Conservation (phyloP, 345 rosid species). For the Hibiscus tridactylites region DNA sequence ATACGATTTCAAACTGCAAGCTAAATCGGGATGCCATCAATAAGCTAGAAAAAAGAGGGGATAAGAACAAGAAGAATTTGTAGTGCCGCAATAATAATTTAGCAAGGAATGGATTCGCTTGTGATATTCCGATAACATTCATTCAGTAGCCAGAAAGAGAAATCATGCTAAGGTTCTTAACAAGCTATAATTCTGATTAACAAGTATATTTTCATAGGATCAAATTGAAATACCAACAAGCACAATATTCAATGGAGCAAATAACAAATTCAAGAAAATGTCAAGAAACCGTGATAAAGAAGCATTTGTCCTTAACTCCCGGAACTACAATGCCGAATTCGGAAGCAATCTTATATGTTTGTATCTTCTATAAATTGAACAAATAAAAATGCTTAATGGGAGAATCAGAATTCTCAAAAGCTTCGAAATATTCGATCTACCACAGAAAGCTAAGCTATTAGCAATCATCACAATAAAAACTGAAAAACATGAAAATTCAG, state of each 20-base stretch:
- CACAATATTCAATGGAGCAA: not conserved
- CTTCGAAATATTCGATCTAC: not conserved
- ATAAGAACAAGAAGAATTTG: not conserved
- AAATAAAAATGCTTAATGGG: no score
- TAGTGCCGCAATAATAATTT: not conserved
- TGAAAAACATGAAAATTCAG: not conserved
- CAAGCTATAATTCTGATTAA: not conserved
- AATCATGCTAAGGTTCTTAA: conserved; percentile 4
- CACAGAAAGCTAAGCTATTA: not conserved
- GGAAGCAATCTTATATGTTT: not conserved
- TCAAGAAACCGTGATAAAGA: not conserved
- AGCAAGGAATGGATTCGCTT: conserved; percentile 1
- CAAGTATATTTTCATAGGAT: not conserved
- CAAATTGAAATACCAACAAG: conserved; percentile 7
- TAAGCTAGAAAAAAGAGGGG: not conserved
- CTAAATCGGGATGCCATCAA: not conserved
- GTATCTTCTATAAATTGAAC: not conserved
- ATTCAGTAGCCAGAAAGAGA: not conserved
- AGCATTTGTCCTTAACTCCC: not conserved
- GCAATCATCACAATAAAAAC: not conserved
- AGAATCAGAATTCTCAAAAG: not conserved
- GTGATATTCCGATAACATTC: conserved; percentile 2
- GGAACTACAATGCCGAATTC: not conserved
- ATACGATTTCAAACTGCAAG: not conserved
- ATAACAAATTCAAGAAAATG: not conserved